phyloP scores from a whole-genome alignment of 139 green algal genomes.

The Tetraselmis chui region DNA sequence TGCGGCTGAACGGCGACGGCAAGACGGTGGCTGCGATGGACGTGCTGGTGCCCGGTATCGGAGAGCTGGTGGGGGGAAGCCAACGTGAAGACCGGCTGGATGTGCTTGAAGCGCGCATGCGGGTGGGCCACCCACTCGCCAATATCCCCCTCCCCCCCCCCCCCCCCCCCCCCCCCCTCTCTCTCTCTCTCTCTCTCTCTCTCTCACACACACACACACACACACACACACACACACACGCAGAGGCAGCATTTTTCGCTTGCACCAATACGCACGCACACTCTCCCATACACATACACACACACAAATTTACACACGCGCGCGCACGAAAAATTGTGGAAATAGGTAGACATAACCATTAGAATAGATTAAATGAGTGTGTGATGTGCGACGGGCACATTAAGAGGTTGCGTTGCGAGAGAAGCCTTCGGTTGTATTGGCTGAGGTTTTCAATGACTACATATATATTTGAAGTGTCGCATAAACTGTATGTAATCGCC shows the following conservation, averaged over 20 bases:
- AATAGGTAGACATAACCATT: no score
- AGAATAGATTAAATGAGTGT: no score
- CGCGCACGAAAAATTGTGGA: no score
- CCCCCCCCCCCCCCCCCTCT: no score
- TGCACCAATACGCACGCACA: conserved; percentile 5
- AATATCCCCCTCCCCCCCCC: not conserved
- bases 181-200: no score
- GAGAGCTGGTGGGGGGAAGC: conserved; percentile 66
- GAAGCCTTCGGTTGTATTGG: no score
- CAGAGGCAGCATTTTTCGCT: not conserved
- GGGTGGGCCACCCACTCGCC: not conserved
- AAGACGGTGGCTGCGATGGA: conserved; percentile 76
- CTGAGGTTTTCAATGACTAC: no score
- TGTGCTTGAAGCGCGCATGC: conserved; percentile 44
- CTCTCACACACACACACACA: not conserved
- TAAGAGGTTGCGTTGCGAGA: no score
- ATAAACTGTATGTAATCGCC: no score
- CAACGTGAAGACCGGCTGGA: conserved; percentile 68
- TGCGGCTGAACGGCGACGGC: conserved; percentile 68
- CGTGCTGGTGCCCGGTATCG: conserved; percentile 64
- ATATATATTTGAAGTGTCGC: no score
- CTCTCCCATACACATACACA: not conserved
- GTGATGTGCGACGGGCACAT: no score
- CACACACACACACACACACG: no score
- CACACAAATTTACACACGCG: not conserved